These are phyloP conservation scores for Psilocybe sp. DNA, from an alignment of 768 basidiomycete genomes.

Conservation along the genomic window DNA sequence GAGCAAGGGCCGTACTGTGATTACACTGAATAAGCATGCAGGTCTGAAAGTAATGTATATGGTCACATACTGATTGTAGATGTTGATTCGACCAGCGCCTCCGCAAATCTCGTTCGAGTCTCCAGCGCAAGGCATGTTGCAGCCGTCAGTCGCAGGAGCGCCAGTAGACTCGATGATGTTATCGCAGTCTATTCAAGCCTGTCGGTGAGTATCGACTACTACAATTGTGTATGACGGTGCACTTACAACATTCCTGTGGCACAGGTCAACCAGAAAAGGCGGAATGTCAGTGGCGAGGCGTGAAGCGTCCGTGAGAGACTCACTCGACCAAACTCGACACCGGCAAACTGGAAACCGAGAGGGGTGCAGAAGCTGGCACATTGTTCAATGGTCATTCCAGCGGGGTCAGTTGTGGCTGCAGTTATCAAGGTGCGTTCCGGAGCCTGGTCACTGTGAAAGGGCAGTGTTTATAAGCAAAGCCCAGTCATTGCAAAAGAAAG, in stretches of 20 bases:
- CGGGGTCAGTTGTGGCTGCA: too few relatives aligned
- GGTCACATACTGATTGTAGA: conserved; percentile 5
- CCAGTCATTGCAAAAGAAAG: too few relatives aligned
- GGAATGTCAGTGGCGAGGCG: too few relatives aligned
- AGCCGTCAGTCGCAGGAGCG: conserved; percentile 42
- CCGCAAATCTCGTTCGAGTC: conserved; percentile 56
- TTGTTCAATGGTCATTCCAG: too few relatives aligned
- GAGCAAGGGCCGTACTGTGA: background rate
- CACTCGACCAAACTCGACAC: too few relatives aligned
- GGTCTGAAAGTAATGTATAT: background rate
- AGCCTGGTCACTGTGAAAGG: too few relatives aligned
- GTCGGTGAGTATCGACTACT: background rate
- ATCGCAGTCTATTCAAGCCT: conserved; percentile 51
- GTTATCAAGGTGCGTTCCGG: too few relatives aligned
- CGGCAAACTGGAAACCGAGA: too few relatives aligned
- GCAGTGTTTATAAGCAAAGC: too few relatives aligned
- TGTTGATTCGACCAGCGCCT: conserved; percentile 32
- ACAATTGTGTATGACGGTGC: background rate
- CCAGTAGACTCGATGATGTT: conserved; percentile 36
- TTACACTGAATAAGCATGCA: background rate
- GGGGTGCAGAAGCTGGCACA: too few relatives aligned
- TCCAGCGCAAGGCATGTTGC: conserved; percentile 58
- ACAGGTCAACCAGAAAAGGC: background rate
- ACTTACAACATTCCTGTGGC: background rate
- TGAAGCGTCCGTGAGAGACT: too few relatives aligned